Conservation (phyloP, 2,329 filamentous ascomycete genomes). For the Cercospora nicotianae region DNA sequence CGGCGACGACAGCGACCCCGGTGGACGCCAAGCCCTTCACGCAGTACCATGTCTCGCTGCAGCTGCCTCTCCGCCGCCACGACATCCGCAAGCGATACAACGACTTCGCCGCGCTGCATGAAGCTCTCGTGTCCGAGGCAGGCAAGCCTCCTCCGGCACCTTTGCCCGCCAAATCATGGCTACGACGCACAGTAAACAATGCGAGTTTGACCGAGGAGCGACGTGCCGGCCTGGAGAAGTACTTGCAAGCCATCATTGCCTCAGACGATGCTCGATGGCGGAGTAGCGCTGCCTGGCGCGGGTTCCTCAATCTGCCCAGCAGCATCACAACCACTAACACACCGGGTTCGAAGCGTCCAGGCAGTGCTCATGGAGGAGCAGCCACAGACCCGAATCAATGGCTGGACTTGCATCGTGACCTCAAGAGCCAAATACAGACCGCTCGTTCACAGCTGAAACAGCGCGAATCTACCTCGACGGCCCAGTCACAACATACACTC, state of each 20-base stretch:
- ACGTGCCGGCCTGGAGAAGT: conserved; percentile 67
- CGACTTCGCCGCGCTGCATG: conserved; percentile 70
- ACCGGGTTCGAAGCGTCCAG: conserved; percentile 17
- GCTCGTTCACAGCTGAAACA: conserved; percentile 65
- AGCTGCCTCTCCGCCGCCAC: conserved; percentile 72
- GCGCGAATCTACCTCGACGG: conserved; percentile 62
- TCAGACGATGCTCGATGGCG: conserved; percentile 75
- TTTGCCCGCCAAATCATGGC: conserved; percentile 74
- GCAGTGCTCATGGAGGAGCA: conserved; percentile 36
- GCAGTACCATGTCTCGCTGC: conserved; percentile 74
- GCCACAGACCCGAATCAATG: conserved; percentile 60
- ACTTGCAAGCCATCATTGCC: conserved; percentile 70
- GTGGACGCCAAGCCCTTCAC: conserved; percentile 66
- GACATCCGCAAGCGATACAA: conserved; percentile 80
- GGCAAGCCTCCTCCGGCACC: conserved; percentile 65
- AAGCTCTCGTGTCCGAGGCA: conserved; percentile 59
- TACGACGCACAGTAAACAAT: conserved; percentile 69
- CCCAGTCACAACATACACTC: conserved; percentile 59
- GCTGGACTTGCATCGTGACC: conserved; percentile 72
- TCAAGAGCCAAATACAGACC: conserved; percentile 70
- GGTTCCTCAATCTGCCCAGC: conserved; percentile 70
- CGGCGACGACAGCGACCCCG: conserved; percentile 51
- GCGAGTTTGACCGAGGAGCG: conserved; percentile 69
- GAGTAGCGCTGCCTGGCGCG: conserved; percentile 68
- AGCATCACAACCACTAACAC: conserved; percentile 42